Evolutionary conservation across 805 yeast species (phyloP).

Genomic region (Alloascoidea africana): DNA sequence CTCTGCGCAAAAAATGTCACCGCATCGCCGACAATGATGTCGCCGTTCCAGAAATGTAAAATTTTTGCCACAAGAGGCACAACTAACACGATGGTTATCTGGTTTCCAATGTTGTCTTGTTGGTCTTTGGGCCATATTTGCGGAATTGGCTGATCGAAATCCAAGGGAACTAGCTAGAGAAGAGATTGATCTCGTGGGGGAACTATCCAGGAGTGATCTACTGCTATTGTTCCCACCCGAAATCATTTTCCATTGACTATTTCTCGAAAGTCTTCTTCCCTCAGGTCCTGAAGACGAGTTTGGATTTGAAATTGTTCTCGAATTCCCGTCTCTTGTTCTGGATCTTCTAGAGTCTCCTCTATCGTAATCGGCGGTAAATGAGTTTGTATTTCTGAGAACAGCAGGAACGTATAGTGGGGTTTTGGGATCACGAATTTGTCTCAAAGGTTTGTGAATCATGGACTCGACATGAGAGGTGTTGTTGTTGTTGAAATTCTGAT

Average conservation of each 20-base stretch:
- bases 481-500: too few relatives aligned
- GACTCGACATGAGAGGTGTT: too few relatives aligned
- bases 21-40: slow-evolving; percentile 80
- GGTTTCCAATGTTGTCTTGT: slow-evolving; percentile 60
- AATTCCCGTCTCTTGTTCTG: too few relatives aligned
- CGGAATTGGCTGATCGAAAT: slow-evolving; percentile 1
- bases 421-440: slow-evolving; percentile 67
- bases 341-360: not conserved
- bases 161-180: too few relatives aligned
- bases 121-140: slow-evolving; percentile 18
- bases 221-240: too few relatives aligned
- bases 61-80: slow-evolving; percentile 49
- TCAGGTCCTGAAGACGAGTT: too few relatives aligned
- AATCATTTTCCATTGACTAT: too few relatives aligned
- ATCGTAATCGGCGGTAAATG: slow-evolving; percentile 3
- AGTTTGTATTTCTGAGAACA: slow-evolving; percentile 42
- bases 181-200: not conserved
- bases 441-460: slow-evolving; percentile 24
- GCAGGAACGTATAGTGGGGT: slow-evolving; percentile 88
- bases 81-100: slow-evolving; percentile 47
- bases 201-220: not conserved
- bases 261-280: too few relatives aligned
- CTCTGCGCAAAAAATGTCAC: slow-evolving; percentile 61
- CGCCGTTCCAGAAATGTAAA: slow-evolving; percentile 70
- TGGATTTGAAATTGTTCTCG: too few relatives aligned